Evolutionary conservation across 345 rosid species (phyloP).

Genomic region (Eutrema japonicum): DNA sequence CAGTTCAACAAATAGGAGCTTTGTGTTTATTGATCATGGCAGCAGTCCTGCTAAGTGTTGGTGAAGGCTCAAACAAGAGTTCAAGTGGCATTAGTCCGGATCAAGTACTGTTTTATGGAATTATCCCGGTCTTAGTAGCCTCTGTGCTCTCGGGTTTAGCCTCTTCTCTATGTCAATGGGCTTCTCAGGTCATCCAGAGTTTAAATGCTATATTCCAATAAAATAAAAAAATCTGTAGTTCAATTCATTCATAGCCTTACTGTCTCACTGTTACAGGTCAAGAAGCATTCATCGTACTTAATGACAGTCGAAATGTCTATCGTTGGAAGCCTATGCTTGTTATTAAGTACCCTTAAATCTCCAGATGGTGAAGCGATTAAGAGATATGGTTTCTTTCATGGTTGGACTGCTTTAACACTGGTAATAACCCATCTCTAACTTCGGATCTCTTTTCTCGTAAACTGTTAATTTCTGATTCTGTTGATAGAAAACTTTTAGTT

Average conservation of each 20-base stretch:
- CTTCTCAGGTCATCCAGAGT: slow-evolving; percentile 71
- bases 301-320: slow-evolving; percentile 98
- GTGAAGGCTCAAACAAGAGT: slow-evolving; percentile 88
- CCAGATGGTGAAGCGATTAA: slow-evolving; percentile 97
- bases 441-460: neutral
- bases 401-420: slow-evolving; percentile 89
- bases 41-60: slow-evolving; percentile 89
- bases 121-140: slow-evolving; percentile 89
- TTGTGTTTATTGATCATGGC: slow-evolving; percentile 82
- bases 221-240: neutral
- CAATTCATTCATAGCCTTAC: neutral
- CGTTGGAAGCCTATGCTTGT: slow-evolving; percentile 90
- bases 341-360: slow-evolving; percentile 79
- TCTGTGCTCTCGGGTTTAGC: slow-evolving; percentile 98
- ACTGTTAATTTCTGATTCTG: no score
- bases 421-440: slow-evolving; percentile 29
- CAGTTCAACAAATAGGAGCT: slow-evolving; percentile 89
- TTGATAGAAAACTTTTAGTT: neutral
- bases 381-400: slow-evolving; percentile 79
- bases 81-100: slow-evolving; percentile 60
- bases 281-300: slow-evolving; percentile 91
- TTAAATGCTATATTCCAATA: slow-evolving; percentile 10
- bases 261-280: slow-evolving; percentile 59
- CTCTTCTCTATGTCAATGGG: slow-evolving; percentile 94
- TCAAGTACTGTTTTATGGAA: slow-evolving; percentile 78